Evolutionary conservation across 2,329 filamentous ascomycete genomes (phyloP), one percentile per base, ranked within the genome.

Genomic region (Cytospora chrysosperma): DNA sequence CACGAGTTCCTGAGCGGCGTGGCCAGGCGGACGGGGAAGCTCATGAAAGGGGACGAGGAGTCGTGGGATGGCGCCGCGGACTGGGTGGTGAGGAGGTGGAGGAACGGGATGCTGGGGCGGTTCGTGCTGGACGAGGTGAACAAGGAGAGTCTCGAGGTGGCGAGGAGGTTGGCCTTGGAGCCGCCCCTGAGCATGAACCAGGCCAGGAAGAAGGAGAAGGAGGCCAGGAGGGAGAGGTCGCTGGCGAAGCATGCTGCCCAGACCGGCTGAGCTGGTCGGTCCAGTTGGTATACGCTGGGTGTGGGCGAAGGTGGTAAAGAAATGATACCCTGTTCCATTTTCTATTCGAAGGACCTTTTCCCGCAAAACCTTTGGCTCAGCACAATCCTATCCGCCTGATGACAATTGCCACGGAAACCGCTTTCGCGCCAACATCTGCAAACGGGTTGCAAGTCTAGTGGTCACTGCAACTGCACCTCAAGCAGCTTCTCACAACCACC

Each of bases 51-150:
- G 1, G 93, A 92, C 0, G 75, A 82, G 12, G 87, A 89, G 0
- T 88, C 91, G 72, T 76, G 85, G 28, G 88, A 93, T 59, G 86
- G 86, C 9, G 88, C 92, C 2, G 93, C 93, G 2, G 77, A 92
- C 40, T 92, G 91, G 83, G 80, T 96, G 63, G 83, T 98, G 15
- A 88, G 93, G 70, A 85, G 88, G 72, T 99, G 92, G 91, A 85
- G 93, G 57, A 82, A 81, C 27, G 95, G 95, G 1, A 78, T 85
- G 32, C 72, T 98, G 62, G 94, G 93, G 0, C 82, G 78, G 49
- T 95, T 96, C 71, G 77, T 92, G 24, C 80, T 99, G 34, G 95
- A 99, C 72, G 85, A 92, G 61, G 79, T 98, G 15, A 82, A 80
- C 24, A 82, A 84, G 47, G 84, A 85, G 59, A 80, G 82, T 13